phyloP scores from a whole-genome alignment of 202 grass and related monocot species.

The Panicum virgatum region DNA sequence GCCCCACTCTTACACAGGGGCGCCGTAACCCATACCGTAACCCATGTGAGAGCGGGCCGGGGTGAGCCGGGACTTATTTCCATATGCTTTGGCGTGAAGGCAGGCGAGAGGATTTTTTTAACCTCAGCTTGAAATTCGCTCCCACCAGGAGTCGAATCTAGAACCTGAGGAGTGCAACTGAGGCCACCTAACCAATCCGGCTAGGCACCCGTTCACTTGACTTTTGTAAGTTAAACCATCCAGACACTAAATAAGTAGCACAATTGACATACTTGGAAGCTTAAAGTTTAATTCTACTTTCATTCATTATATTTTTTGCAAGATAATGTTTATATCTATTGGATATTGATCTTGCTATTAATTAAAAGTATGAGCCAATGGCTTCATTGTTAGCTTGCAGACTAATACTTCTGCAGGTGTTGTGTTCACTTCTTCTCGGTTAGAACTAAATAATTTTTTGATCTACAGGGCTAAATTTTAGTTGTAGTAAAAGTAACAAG shows the following conservation, averaged over 20 bases:
- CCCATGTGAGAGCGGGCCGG: too few relatives aligned
- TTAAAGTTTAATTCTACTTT: not conserved
- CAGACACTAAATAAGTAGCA: not conserved
- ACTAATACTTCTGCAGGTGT: not conserved
- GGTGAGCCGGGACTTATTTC: too few relatives aligned
- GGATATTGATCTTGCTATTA: not conserved
- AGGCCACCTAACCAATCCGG: too few relatives aligned
- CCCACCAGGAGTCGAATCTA: too few relatives aligned
- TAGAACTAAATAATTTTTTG: not conserved
- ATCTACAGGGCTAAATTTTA: not conserved
- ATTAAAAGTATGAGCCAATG: not conserved
- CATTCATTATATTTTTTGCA: not conserved
- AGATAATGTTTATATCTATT: not conserved
- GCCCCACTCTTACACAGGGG: too few relatives aligned
- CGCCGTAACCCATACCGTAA: too few relatives aligned
- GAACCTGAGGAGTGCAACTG: too few relatives aligned
- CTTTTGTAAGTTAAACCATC: not conserved
- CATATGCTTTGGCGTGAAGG: too few relatives aligned
- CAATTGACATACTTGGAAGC: not conserved
- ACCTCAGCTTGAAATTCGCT: too few relatives aligned
- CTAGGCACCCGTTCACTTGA: too few relatives aligned
- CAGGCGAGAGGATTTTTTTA: too few relatives aligned
- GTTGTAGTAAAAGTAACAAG: constrained; percentile 1
- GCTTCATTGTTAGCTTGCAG: not conserved
- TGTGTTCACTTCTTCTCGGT: not conserved